These are phyloP conservation scores for Citropsis articulata DNA, from an alignment of 345 rosid species.

Conservation along the genomic window DNA sequence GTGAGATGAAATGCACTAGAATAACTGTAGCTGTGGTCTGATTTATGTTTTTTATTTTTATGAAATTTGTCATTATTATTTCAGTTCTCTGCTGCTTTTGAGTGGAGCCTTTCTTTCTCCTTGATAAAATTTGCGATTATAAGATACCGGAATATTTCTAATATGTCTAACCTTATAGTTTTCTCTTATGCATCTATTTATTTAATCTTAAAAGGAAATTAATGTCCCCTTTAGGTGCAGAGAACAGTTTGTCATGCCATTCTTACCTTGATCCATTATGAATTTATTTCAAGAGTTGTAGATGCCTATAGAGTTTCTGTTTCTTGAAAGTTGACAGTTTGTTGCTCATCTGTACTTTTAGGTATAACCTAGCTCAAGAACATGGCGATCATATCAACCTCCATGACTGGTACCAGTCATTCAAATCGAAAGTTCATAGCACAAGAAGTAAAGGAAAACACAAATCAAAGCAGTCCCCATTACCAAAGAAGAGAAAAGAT, in stretches of 20 bases:
- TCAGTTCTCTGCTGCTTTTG: background rate
- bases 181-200: background rate
- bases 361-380: constrained; percentile 82
- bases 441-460: constrained; percentile 43
- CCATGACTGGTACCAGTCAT: constrained; percentile 93
- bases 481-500: constrained; percentile 60
- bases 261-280: background rate
- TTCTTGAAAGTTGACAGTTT: background rate
- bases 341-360: constrained; percentile 20
- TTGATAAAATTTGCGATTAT: background rate
- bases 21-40: background rate
- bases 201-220: background rate
- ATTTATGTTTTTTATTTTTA: background rate
- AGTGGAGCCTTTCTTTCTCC: background rate
- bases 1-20: background rate
- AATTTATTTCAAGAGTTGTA: background rate
- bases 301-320: background rate
- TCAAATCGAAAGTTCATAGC: constrained; percentile 50
- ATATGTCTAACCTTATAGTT: background rate
- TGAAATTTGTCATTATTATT: background rate
- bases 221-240: background rate
- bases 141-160: background rate
- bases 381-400: constrained; percentile 87
- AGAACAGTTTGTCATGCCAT: background rate
- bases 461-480: constrained; percentile 49